Conservation (phyloP, 768 basidiomycete genomes). For the Lentinula detonsa region DNA sequence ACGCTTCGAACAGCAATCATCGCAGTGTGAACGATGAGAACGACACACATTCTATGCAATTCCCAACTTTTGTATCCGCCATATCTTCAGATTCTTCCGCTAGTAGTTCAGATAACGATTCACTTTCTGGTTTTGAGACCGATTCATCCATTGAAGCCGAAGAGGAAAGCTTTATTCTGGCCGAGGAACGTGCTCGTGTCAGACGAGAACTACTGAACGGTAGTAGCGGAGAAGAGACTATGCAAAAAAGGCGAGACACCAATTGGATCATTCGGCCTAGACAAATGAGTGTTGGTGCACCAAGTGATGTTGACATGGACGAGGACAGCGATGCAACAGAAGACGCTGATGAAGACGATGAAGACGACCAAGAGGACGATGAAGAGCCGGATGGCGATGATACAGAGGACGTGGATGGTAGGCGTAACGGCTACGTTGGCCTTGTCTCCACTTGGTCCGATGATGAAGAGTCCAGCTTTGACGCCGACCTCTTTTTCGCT, state of each 20-base stretch:
- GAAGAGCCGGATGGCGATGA: conserved; percentile 34
- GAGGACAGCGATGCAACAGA: conserved; percentile 54
- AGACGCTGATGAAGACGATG: conserved; percentile 51
- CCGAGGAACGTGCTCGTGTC: conserved; percentile 48
- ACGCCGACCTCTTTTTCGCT: conserved; percentile 81
- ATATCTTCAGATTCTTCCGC: conserved; percentile 25
- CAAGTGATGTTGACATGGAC: conserved; percentile 60
- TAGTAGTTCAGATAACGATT: conserved; percentile 33
- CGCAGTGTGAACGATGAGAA: conserved; percentile 16
- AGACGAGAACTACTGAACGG: conserved; percentile 57
- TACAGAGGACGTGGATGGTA: conserved; percentile 33
- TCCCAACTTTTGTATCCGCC: conserved; percentile 68
- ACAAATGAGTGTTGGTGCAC: conserved; percentile 58
- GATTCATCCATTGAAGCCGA: conserved; percentile 56
- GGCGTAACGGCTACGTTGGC: conserved; percentile 43
- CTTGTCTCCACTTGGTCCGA: conserved; percentile 76
- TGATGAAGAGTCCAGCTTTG: conserved; percentile 69
- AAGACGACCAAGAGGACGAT: conserved; percentile 17
- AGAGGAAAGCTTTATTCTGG: conserved; percentile 54
- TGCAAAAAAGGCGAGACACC: conserved; percentile 1
- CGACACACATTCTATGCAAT: conserved; percentile 30
- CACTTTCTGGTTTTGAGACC: conserved; percentile 37
- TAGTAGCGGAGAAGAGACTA: conserved; percentile 29
- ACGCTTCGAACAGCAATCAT: too few species aligned
- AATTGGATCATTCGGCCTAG: conserved; percentile 69